These are phyloP conservation scores for Aspergillus pseudoviridinutans DNA, from an alignment of 2,329 filamentous ascomycete species.

Conservation along the genomic window DNA sequence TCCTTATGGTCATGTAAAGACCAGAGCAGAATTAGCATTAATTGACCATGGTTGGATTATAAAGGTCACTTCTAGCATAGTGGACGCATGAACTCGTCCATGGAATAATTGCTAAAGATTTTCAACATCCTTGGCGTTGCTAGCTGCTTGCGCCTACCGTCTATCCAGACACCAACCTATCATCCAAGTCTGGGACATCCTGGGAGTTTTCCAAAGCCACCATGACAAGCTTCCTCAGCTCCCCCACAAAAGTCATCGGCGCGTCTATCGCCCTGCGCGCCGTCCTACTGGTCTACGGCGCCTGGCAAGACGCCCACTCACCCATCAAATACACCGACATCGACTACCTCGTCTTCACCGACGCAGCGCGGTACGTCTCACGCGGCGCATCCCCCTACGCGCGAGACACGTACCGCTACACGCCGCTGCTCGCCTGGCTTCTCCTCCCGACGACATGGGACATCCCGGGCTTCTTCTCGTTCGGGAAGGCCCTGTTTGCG, in stretches of 20 bases:
- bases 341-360: conserved; percentile 97
- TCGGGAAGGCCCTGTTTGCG: conserved; percentile 84
- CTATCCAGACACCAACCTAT: conserved; percentile 5
- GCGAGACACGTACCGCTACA: conserved; percentile 95
- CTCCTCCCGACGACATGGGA: conserved; percentile 71
- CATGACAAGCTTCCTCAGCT: conserved; percentile 28
- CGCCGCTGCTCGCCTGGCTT: conserved; percentile 87
- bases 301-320: conserved; percentile 87
- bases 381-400: conserved; percentile 72
- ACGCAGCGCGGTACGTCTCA: conserved; percentile 75
- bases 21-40: neutral
- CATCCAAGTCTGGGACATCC: neutral
- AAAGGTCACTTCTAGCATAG: neutral
- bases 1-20: neutral
- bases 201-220: neutral
- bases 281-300: conserved; percentile 76
- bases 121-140: neutral
- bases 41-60: neutral
- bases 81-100: neutral
- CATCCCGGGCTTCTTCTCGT: conserved; percentile 54
- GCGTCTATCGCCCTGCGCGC: conserved; percentile 60
- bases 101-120: neutral
- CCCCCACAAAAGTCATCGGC: conserved; percentile 31
- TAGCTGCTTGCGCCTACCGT: neutral
- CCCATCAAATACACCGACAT: conserved; percentile 98